phyloP scores from a whole-genome alignment of 805 yeast species.

The Myxozyma neotropica region DNA sequence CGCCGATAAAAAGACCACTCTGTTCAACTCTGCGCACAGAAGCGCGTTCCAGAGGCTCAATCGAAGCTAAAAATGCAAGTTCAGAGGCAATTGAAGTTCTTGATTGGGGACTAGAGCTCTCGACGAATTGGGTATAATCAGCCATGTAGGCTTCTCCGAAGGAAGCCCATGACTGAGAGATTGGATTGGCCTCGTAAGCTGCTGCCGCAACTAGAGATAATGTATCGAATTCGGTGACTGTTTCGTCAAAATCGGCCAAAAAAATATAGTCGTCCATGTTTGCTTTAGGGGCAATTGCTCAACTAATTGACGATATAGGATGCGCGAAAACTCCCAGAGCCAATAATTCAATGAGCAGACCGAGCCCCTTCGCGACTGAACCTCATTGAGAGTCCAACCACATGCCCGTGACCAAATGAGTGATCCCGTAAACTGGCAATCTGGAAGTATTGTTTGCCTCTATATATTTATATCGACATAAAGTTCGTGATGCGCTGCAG shows the following conservation, averaged over 20 bases:
- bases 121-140: slow-evolving; percentile 19
- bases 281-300: too few species aligned
- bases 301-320: too few species aligned
- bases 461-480: too few species aligned
- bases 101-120: neutral
- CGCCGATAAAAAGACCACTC: slow-evolving; percentile 25
- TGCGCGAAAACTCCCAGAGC: too few species aligned
- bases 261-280: slow-evolving; percentile 8
- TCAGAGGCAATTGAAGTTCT: slow-evolving; percentile 12
- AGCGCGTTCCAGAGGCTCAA: slow-evolving; percentile 23
- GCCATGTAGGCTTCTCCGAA: slow-evolving; percentile 26
- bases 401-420: too few species aligned
- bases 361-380: too few species aligned
- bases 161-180: slow-evolving; percentile 20
- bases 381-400: too few species aligned
- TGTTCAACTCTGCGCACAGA: slow-evolving; percentile 32
- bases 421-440: too few species aligned
- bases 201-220: slow-evolving; percentile 31
- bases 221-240: slow-evolving; percentile 33
- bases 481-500: too few species aligned
- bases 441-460: too few species aligned
- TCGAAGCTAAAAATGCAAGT: slow-evolving; percentile 9
- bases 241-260: slow-evolving; percentile 36
- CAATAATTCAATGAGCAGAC: too few species aligned
- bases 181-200: slow-evolving; percentile 20